Percentiles rank a stretch among this genome's conserved stretches.
These are phyloP conservation scores for Chaetomium globosum DNA, from an alignment of 2,329 filamentous ascomycete genomes.

Conservation along the genomic window DNA sequence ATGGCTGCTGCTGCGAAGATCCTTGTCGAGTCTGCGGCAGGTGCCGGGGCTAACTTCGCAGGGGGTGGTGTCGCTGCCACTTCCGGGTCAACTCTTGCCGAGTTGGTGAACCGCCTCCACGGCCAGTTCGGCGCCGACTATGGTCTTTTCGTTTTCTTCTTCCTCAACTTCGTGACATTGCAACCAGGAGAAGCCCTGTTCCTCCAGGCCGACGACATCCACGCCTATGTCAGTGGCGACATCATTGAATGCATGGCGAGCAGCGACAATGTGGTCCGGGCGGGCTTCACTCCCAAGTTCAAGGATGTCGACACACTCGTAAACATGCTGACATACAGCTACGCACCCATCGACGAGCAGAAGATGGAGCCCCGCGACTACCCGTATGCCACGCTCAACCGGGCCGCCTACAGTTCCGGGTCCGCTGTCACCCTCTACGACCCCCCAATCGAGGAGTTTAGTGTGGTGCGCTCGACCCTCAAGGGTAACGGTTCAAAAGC, in stretches of 20 bases:
- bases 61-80: slow-evolving; percentile 70
- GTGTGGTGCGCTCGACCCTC: slow-evolving; percentile 79
- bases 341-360: slow-evolving; percentile 90
- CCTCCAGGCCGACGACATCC: slow-evolving; percentile 93
- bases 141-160: slow-evolving; percentile 92
- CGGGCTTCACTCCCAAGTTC: slow-evolving; percentile 97
- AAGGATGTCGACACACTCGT: slow-evolving; percentile 91
- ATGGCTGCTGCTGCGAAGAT: slow-evolving; percentile 66
- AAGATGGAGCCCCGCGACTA: slow-evolving; percentile 89
- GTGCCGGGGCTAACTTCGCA: slow-evolving; percentile 72
- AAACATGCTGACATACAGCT: slow-evolving; percentile 90
- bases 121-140: slow-evolving; percentile 86
- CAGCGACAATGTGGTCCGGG: slow-evolving; percentile 97
- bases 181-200: slow-evolving; percentile 92
- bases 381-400: slow-evolving; percentile 80
- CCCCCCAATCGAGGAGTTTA: slow-evolving; percentile 95
- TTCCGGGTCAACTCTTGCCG: slow-evolving; percentile 69
- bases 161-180: slow-evolving; percentile 92
- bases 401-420: slow-evolving; percentile 75
- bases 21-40: slow-evolving; percentile 70
- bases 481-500: slow-evolving; percentile 74
- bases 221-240: slow-evolving; percentile 89
- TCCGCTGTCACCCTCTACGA: slow-evolving; percentile 80
- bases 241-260: slow-evolving; percentile 99
- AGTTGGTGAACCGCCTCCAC: slow-evolving; percentile 76